Evolutionary conservation across 495 filamentous ascomycete genomes (phyloP), one percentile per base, ranked within the genome.

Genomic region (Hypoxylon trugodes): DNA sequence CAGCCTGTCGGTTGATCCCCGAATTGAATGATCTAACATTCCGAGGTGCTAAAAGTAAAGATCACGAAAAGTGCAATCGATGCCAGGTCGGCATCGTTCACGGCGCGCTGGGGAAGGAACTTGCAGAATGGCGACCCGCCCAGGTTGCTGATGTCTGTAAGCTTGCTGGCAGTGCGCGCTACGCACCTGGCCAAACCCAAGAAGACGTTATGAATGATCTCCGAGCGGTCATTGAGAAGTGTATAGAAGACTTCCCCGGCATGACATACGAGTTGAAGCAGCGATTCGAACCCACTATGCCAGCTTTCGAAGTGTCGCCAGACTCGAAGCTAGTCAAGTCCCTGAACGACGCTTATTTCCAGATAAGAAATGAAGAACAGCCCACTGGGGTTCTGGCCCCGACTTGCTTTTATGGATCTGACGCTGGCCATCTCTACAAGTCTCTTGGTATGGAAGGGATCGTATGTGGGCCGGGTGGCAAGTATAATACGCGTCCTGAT

Each of bases 391-490:
- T 63, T 6, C 32, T 63, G 9, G 42, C 59, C 1, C 59, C 51
- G 25, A 56, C 52, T 1, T 63, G 59, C 24, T 63, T 56, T 51
- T 63, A 63, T 19, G 59, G 59, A 32, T 57, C 59, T 9, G 43
- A 56, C 10, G 52, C 50, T 5, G 59, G 50, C 9, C 59, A 63
- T 37, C 50, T 56, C 13, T 63, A 57, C 12, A 56, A 63, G 51
- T 41, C 49, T 26, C 51, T 63, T 19, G 59, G 59, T 25, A 50
- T 63, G 51, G 51, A 63, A 47, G 59, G 59, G 3, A 49, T 63
- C 7, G 51, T 63, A 26, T 57, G 59, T 18, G 59, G 59, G 1
- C 51, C 59, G 1, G 51, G 59, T 18, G 59, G 59, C 2, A 54
- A 54, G 32, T 63, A 63, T 28, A 63, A 63, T 18, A 63, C 59